Base-by-base conservation (phyloP, 2,329 filamentous ascomycete species). In the Thermothelomyces thermophilus region DNA sequence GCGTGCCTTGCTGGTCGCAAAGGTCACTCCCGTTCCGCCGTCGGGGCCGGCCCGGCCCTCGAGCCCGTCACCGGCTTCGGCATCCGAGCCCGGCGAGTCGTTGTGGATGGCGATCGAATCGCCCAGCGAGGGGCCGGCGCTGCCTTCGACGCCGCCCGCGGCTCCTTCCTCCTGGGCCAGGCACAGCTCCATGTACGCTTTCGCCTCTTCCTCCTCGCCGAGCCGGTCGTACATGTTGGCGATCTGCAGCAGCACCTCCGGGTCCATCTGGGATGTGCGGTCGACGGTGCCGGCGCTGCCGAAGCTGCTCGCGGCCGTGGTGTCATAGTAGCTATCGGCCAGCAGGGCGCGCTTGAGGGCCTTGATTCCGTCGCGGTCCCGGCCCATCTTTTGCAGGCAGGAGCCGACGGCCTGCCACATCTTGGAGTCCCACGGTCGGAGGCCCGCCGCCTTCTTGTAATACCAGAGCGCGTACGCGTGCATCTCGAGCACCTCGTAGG, bases 341-440 rank as follows among this genome's bases (percentile, higher is more conserved):
- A 93, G 80, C 7, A 98, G 73, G 0, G 93, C 93, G 33, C 93
- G 85, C 65, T 98, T 98, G 60, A 95, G 82, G 0, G 93, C 89
- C 62, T 95, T 93, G 67, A 98, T 96, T 26, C 89, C 91, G 60
- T 96, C 90, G n/a, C 83, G 78, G 44, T 88, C 75, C 48, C 90
- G 83, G 46, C 84, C 85, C 77, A 96, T 94, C 64, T 90, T 91
- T 54, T 91, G 86, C 56, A 95, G 83, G 64, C 91, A 96, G 30
- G 87, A 87, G 9, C 88, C 93, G 5, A 98, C 90, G 0, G 93
- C 93, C 73, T 93, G 86, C 93, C 93, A 98, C 87, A 98, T 95
- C 68, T 97, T 97, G 0, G 90, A 88, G 60, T 98, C 93, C 76
- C 91, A 96, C 0, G 91, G 90, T n/a, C 90, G 82, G 1, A 98